phyloP scores from a whole-genome alignment of 2,329 filamentous ascomycete genomes.

The Exophiala phaeomuriformis region DNA sequence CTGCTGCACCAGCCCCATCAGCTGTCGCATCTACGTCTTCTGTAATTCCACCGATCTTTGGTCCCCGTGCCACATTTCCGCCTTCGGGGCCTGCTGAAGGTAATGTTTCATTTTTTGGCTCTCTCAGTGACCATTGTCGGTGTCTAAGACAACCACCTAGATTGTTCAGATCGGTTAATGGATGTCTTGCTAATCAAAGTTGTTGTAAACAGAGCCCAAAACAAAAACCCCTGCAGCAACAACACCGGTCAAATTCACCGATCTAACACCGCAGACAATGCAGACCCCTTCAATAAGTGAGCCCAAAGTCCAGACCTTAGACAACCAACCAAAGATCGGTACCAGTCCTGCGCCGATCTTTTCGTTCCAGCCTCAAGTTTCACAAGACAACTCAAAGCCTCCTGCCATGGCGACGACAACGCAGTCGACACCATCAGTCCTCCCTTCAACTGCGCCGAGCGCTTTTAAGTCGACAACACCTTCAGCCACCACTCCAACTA shows the following conservation, averaged over 20 bases:
- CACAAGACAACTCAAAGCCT: background rate
- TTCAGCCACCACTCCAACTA: background rate
- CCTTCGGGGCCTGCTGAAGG: constrained; percentile 1
- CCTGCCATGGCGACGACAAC: background rate
- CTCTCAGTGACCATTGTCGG: background rate
- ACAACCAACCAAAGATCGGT: background rate
- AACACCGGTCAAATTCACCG: constrained; percentile 1
- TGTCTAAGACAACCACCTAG: background rate
- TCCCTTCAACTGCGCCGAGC: background rate
- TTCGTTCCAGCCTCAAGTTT: background rate
- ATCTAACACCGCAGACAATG: background rate
- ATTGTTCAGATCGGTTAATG: background rate
- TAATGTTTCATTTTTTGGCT: background rate
- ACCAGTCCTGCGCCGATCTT: background rate
- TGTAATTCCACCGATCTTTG: constrained; percentile 1
- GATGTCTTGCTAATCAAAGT: background rate
- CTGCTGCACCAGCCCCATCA: background rate
- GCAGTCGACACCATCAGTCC: background rate
- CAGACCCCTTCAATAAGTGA: background rate
- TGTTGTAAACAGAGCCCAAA: constrained; percentile 1
- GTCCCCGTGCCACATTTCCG: background rate
- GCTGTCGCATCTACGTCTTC: background rate
- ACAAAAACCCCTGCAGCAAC: background rate
- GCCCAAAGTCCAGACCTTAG: background rate
- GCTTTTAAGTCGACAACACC: constrained; percentile 2